Base-by-base conservation (phyloP, 2,329 filamentous ascomycete species). In the Mollisia scopiformis region DNA sequence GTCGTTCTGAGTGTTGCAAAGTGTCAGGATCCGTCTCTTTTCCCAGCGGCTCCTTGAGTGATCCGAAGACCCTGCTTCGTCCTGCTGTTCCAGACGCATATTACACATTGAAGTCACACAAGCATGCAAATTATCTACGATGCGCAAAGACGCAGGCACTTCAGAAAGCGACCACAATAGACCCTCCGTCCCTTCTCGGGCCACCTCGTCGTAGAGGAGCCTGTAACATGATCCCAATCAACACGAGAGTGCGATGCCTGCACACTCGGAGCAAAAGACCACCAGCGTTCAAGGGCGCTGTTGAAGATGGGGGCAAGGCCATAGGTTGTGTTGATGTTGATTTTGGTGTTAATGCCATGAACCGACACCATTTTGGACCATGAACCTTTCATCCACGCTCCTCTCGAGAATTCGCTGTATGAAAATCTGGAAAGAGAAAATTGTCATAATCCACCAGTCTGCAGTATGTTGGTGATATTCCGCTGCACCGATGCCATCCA, bases 111-210 rank as follows among this genome's bases (percentile, higher is more conserved):
- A 57, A 67, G 68, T 69, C 66, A 67, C 68, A 66, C 62, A 56
- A 66, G 61, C 52, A 66, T 65, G 62, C 63, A 69, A 59, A 55
- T 66, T 69, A 69, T 69, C 67, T 69, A 69, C 67, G 67, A 53
- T 64, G 59, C 51, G 57, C 50, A 30, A 59, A 39, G 21, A 51
- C 37, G 49, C 27, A n/a, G 51, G 52, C 19, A 61, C 43, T 62
- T 50, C 59, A 54, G 28, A 51, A 28, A n/a, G 30, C 8, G 7
- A 33, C 27, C 28, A 33, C 16, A 14, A 30, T 31, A 11, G 21
- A 31, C 47, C 47, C 4, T 31, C 49, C 43, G 6, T 13, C 23
- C n/a, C 43, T 47, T 16, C 23, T 19, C 5, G 11, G 21, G 23
- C 6, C 14, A 7, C 10, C 23, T 25, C 43, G 28, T 27, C 43